A percentile compares a stretch with the other conserved stretches of the same genome.
These are phyloP conservation scores for Podaxis mareebaensis DNA, from an alignment of 768 basidiomycete genomes.

Conservation along the genomic window DNA sequence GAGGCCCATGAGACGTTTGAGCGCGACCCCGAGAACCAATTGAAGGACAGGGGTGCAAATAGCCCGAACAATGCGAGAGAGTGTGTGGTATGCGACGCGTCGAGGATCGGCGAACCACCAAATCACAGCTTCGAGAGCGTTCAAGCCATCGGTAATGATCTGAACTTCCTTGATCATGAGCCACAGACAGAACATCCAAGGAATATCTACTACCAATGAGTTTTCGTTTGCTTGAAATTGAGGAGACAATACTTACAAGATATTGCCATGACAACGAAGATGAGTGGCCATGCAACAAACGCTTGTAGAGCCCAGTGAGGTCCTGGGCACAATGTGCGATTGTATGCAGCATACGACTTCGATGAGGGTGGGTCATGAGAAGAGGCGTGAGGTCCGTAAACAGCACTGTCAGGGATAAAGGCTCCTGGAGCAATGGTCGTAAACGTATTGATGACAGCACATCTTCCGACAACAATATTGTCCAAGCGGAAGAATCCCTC, in stretches of 20 bases:
- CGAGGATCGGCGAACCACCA: slow-evolving; percentile 42
- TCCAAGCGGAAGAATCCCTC: slow-evolving; percentile 45
- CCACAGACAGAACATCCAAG: slow-evolving; percentile 42
- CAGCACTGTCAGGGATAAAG: slow-evolving; percentile 32
- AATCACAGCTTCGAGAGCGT: slow-evolving; percentile 41
- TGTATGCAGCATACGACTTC: slow-evolving; percentile 37
- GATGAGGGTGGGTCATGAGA: slow-evolving; percentile 41
- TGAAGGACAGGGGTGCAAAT: slow-evolving; percentile 37
- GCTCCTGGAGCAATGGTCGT: slow-evolving; percentile 46
- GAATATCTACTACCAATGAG: slow-evolving; percentile 32
- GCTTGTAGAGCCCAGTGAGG: slow-evolving; percentile 33
- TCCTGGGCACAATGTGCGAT: slow-evolving; percentile 34
- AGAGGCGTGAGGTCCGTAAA: slow-evolving; percentile 49
- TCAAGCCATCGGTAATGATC: slow-evolving; percentile 26
- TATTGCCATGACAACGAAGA: slow-evolving; percentile 32
- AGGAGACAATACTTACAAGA: slow-evolving; percentile 30
- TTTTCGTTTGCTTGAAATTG: background rate
- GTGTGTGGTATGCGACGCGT: slow-evolving; percentile 39
- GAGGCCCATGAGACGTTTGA: slow-evolving; percentile 43
- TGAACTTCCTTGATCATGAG: slow-evolving; percentile 37
- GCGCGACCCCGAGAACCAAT: slow-evolving; percentile 36
- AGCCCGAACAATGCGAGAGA: slow-evolving; percentile 41
- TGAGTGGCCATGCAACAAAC: slow-evolving; percentile 42
- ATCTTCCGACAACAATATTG: slow-evolving; percentile 36
- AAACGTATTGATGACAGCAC: slow-evolving; percentile 42